Evolutionary conservation across 805 yeast genomes (phyloP).

Genomic region (Pichia rugopelliculosa): DNA sequence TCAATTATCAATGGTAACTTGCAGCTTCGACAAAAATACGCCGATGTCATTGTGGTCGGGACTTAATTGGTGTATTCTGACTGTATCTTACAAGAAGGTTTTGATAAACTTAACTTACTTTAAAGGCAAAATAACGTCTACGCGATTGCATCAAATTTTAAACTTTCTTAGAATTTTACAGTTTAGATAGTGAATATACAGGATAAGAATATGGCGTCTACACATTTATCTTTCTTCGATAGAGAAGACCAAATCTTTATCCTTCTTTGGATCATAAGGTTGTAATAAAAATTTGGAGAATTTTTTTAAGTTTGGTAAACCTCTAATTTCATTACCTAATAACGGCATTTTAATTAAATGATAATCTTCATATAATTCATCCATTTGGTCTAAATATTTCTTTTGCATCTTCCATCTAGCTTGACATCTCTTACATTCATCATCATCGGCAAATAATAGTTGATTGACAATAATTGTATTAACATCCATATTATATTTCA

Average conservation of each 20-base stretch:
- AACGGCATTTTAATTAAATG: constrained; percentile 94
- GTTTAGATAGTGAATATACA: neutral
- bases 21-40: constrained; percentile 51
- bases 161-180: neutral
- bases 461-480: constrained; percentile 95
- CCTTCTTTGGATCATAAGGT: constrained; percentile 66
- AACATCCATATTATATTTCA: constrained; percentile 92
- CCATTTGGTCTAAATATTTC: constrained; percentile 92
- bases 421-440: constrained; percentile 81
- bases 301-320: constrained; percentile 73
- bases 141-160: neutral
- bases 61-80: no score
- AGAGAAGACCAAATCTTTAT: constrained; percentile 45
- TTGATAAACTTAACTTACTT: no score
- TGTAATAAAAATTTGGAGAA: constrained; percentile 76
- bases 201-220: neutral
- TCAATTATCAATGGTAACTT: constrained; percentile 51
- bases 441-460: constrained; percentile 76
- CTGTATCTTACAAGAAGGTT: no score
- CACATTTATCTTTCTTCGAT: constrained; percentile 37
- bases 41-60: neutral
- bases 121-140: no score
- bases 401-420: constrained; percentile 94
- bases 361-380: constrained; percentile 93
- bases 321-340: constrained; percentile 92